Conservation (phyloP, 352 stramenopile species). For the Globisporangium splendens region DNA sequence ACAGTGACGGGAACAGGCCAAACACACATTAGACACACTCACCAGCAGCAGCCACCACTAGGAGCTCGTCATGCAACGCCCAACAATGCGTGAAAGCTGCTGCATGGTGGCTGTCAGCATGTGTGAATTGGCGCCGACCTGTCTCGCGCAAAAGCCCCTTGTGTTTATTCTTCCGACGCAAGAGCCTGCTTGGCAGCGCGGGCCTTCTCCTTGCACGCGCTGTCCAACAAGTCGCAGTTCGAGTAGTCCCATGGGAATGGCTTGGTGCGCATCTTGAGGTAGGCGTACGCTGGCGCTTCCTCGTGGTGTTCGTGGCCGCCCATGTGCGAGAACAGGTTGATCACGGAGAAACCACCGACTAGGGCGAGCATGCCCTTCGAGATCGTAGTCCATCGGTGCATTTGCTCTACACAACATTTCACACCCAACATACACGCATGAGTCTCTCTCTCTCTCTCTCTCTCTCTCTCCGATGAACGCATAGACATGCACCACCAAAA, state of each 20-base stretch:
- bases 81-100: not conserved
- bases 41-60: not conserved
- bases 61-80: no score
- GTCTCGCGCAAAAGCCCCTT: no score
- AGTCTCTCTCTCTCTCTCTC: constrained; percentile 3
- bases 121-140: not conserved
- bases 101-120: not conserved
- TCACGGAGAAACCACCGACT: constrained; percentile 48
- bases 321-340: constrained; percentile 49
- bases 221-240: constrained; percentile 79
- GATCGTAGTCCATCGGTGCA: constrained; percentile 82
- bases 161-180: constrained; percentile 23
- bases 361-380: constrained; percentile 82
- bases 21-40: not conserved
- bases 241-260: constrained; percentile 81
- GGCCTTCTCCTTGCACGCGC: constrained; percentile 63
- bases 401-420: constrained; percentile 49
- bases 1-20: not conserved
- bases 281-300: constrained; percentile 58
- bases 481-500: constrained; percentile 13
- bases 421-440: not conserved
- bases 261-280: constrained; percentile 88
- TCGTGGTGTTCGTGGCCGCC: constrained; percentile 56
- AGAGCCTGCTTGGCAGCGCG: constrained; percentile 66
- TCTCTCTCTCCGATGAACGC: not conserved